Conservation (phyloP, 2,329 filamentous ascomycete species). For the Cladosporium sphaerospermum region DNA sequence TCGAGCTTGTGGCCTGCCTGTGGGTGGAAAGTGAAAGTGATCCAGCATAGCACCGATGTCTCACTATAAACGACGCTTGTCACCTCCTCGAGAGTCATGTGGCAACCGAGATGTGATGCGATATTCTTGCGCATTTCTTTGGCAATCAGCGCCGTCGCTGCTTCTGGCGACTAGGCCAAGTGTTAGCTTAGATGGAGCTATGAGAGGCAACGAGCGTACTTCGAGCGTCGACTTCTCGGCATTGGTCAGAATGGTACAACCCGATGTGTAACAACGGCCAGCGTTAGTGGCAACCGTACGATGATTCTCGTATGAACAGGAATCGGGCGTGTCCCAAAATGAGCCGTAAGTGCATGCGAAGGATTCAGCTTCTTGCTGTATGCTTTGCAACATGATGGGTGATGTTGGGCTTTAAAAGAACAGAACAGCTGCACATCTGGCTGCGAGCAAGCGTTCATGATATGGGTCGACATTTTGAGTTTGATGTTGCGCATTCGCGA, state of each 20-base stretch:
- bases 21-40: slow-evolving; percentile 13
- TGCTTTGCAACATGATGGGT: not conserved
- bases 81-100: slow-evolving; percentile 6
- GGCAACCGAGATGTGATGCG: slow-evolving; percentile 9
- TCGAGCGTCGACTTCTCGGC: slow-evolving; percentile 13
- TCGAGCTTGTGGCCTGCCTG: slow-evolving; percentile 9
- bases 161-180: slow-evolving; percentile 3
- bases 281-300: slow-evolving; percentile 5
- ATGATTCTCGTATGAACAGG: slow-evolving; percentile 4
- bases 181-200: not conserved
- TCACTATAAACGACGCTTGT: slow-evolving; percentile 11
- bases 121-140: slow-evolving; percentile 15
- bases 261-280: slow-evolving; percentile 11
- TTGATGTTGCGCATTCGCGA: too few relatives aligned
- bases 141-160: slow-evolving; percentile 13
- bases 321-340: slow-evolving; percentile 13
- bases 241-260: slow-evolving; percentile 15
- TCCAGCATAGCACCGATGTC: slow-evolving; percentile 12
- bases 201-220: not conserved
- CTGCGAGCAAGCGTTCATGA: too few relatives aligned
- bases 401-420: too few relatives aligned
- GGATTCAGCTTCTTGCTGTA: slow-evolving; percentile 4
- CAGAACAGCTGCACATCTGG: too few relatives aligned
- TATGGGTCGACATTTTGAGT: too few relatives aligned
- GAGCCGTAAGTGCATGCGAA: slow-evolving; percentile 12